Evolutionary conservation across 2,329 filamentous ascomycete species (phyloP).

Genomic region (Colletotrichum sansevieriae): DNA sequence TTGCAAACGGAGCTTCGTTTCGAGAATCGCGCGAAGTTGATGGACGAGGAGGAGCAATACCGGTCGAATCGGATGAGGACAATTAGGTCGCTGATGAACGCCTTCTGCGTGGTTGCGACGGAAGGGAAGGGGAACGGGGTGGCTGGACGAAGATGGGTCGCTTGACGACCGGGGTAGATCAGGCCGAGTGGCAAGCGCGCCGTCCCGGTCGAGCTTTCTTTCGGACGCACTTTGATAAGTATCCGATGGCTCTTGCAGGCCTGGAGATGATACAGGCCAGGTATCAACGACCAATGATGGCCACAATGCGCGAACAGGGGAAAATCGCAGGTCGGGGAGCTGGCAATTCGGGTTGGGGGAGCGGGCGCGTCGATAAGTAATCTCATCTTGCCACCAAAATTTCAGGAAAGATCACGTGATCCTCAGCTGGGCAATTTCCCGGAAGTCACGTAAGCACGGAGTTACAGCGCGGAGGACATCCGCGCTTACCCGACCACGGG

Average conservation of each 20-base stretch:
- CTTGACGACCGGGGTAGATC: conserved; percentile 30
- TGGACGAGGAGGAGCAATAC: not conserved
- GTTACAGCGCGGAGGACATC: conserved; percentile 2
- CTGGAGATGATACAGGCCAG: conserved; percentile 30
- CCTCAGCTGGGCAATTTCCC: not conserved
- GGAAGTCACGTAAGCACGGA: conserved; percentile 35
- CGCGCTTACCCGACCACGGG: not conserved
- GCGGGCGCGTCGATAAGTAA: conserved; percentile 34
- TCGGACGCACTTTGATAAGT: conserved; percentile 9
- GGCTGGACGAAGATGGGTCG: conserved; percentile 34
- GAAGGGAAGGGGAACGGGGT: conserved; percentile 27
- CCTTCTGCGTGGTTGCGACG: conserved; percentile 35
- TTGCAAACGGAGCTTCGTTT: conserved; percentile 22
- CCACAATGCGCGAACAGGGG: conserved; percentile 39
- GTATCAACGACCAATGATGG: conserved; percentile 41
- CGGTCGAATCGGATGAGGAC: not conserved
- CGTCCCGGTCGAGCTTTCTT: conserved; percentile 26
- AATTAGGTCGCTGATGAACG: conserved; percentile 7
- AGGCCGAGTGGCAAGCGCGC: conserved; percentile 33
- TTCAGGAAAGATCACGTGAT: conserved; percentile 24
- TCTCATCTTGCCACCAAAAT: conserved; percentile 29
- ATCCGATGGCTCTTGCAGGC: conserved; percentile 17
- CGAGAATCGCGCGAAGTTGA: not conserved
- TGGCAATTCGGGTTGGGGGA: conserved; percentile 25
- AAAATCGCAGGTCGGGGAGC: conserved; percentile 36